Conservation (phyloP, 345 rosid genomes). For the Kandelia obovata region DNA sequence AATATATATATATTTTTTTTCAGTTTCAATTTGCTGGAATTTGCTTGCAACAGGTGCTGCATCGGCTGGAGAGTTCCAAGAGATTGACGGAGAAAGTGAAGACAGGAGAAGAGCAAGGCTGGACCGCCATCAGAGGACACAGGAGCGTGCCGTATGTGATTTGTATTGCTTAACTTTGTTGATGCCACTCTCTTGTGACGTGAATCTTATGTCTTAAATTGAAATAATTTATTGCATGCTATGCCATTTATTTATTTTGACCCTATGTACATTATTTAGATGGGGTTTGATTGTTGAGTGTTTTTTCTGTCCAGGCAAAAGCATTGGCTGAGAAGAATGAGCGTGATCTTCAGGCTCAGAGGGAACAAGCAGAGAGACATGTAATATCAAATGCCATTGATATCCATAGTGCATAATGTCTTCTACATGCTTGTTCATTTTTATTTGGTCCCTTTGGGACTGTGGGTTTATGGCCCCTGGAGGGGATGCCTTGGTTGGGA, state of each 20-base stretch:
- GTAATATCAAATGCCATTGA: constrained; percentile 41
- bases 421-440: not conserved
- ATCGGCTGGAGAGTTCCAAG: constrained; percentile 73
- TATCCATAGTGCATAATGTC: not conserved
- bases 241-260: constrained; percentile 1
- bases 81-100: constrained; percentile 86
- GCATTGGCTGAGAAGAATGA: constrained; percentile 96
- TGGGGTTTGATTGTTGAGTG: constrained; percentile 13
- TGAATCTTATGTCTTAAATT: too few relatives aligned
- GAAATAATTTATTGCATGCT: not conserved
- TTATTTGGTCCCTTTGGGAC: not conserved
- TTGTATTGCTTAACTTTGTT: constrained; percentile 12
- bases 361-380: constrained; percentile 96
- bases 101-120: constrained; percentile 89
- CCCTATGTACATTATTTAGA: not conserved
- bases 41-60: constrained; percentile 42
- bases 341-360: constrained; percentile 84
- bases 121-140: constrained; percentile 96
- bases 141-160: constrained; percentile 88
- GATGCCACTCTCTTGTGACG: not conserved
- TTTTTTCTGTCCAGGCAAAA: constrained; percentile 55
- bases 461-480: too few relatives aligned
- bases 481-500: too few relatives aligned
- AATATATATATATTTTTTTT: not conserved
- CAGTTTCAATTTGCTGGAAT: constrained; percentile 20